These are phyloP conservation scores for Alternaria sp. DNA, from an alignment of 2,329 filamentous ascomycete species.

Conservation along the genomic window DNA sequence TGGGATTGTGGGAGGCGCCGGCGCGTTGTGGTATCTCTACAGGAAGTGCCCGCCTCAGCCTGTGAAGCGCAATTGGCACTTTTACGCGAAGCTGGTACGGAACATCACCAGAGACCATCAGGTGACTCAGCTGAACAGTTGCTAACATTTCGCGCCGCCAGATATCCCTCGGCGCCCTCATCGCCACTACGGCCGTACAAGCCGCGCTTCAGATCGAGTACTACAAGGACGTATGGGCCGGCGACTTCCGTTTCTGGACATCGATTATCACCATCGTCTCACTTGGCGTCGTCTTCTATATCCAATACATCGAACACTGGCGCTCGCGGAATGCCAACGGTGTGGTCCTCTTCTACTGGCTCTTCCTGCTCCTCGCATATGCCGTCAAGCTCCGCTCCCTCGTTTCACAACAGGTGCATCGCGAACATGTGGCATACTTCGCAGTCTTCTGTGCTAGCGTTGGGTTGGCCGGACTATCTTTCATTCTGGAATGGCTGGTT, in stretches of 20 bases:
- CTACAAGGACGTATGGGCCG: conserved; percentile 74
- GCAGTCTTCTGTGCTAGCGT: conserved; percentile 76
- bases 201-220: conserved; percentile 77
- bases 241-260: conserved; percentile 88
- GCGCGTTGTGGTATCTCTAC: conserved; percentile 81
- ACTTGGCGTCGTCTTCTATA: conserved; percentile 74
- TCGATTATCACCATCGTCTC: conserved; percentile 76
- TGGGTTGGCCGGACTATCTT: conserved; percentile 73
- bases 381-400: conserved; percentile 86
- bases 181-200: conserved; percentile 74
- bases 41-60: conserved; percentile 71
- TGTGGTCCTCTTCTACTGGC: conserved; percentile 90
- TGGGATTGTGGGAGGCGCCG: conserved; percentile 78
- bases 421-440: conserved; percentile 75
- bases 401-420: conserved; percentile 77
- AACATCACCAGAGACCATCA: background rate
- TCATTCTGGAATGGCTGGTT: conserved; percentile 83
- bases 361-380: conserved; percentile 80
- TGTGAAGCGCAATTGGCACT: conserved; percentile 86
- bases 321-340: conserved; percentile 85
- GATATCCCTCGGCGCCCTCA: conserved; percentile 71
- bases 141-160: conserved; percentile 42
- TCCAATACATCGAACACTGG: conserved; percentile 88
- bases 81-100: conserved; percentile 86
- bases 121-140: background rate